Evolutionary conservation across 2,329 filamentous ascomycete genomes (phyloP).

Genomic region (Pestalotiopsis sp.): DNA sequence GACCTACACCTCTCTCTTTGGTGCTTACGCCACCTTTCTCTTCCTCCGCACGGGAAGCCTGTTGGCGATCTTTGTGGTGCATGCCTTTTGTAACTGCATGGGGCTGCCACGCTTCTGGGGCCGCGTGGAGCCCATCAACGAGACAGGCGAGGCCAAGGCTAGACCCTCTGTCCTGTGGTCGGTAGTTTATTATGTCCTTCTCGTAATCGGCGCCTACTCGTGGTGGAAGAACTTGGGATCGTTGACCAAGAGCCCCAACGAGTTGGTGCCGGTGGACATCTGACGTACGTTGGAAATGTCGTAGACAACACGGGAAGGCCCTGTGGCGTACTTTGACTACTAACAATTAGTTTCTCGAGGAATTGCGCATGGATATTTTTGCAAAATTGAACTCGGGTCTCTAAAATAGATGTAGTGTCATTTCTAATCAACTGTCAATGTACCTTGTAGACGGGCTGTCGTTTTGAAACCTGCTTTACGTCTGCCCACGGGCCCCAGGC

Average conservation of each 20-base stretch:
- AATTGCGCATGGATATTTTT: not conserved
- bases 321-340: not conserved
- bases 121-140: constrained; percentile 58
- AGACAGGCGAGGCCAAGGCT: constrained; percentile 23
- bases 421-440: not conserved
- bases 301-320: not conserved
- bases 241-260: constrained; percentile 67
- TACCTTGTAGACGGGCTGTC: not conserved
- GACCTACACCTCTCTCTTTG: constrained; percentile 88
- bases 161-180: constrained; percentile 64
- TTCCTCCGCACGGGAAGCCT: constrained; percentile 85
- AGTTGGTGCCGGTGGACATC: constrained; percentile 41
- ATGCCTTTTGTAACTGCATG: constrained; percentile 91
- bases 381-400: not conserved
- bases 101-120: constrained; percentile 89
- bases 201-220: constrained; percentile 69
- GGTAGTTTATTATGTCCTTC: constrained; percentile 74
- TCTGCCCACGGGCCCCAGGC: not conserved
- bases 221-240: constrained; percentile 75
- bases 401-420: not conserved
- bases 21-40: constrained; percentile 88
- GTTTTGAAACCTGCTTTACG: constrained; percentile 2
- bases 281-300: constrained; percentile 16
- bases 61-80: constrained; percentile 73
- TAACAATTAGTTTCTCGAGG: not conserved